Conservation (phyloP, 2,329 filamentous ascomycete species). For the Aspergillus nomiae region DNA sequence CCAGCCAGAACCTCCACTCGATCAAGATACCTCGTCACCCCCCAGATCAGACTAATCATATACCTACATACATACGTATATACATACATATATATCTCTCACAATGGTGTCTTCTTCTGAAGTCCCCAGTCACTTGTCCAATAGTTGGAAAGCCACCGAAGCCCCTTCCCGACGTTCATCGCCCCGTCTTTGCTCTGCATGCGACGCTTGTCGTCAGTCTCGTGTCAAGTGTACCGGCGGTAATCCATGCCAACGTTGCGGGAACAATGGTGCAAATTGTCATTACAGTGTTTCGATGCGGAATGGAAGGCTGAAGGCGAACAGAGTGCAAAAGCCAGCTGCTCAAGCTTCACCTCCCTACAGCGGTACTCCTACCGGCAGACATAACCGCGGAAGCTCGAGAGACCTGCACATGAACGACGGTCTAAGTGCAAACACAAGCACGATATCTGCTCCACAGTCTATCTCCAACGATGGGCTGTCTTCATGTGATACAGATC, state of each 20-base stretch:
- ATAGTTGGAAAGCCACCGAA: background rate
- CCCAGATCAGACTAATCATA: background rate
- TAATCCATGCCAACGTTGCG: conserved; percentile 4
- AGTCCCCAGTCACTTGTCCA: background rate
- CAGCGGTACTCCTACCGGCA: background rate
- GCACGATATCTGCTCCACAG: background rate
- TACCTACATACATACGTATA: background rate
- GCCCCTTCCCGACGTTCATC: conserved; percentile 1
- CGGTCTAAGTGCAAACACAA: no score
- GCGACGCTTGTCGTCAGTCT: conserved; percentile 5
- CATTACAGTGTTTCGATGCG: conserved; percentile 6
- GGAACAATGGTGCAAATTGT: conserved; percentile 2
- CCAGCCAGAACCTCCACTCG: background rate
- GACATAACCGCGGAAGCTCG: background rate
- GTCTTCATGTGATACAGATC: background rate
- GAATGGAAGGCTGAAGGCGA: conserved; percentile 5
- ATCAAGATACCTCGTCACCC: no score
- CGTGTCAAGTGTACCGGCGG: conserved; percentile 6
- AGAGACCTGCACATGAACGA: background rate
- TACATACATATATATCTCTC: background rate
- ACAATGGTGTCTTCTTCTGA: background rate
- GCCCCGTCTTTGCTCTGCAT: conserved; percentile 1
- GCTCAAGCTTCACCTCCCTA: background rate
- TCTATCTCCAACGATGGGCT: background rate
- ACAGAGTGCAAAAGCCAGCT: background rate